A percentile compares a stretch with the other conserved stretches of the same genome.
phyloP scores from a whole-genome alignment of 2,329 filamentous ascomycete genomes.

The Diplodia intermedia region DNA sequence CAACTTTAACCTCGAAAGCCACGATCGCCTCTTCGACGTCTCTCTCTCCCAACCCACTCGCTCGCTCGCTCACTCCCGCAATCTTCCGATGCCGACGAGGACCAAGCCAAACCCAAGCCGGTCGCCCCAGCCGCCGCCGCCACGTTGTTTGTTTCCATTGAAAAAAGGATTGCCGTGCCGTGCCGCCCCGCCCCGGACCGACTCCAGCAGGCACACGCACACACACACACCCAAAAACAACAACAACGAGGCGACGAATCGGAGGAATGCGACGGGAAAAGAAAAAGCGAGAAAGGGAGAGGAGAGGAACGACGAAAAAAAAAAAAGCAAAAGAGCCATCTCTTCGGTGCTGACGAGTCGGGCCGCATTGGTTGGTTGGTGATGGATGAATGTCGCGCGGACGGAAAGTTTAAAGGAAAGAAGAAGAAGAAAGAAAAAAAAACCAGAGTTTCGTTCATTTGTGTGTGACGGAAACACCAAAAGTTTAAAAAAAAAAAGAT shows the following conservation, averaged over 20 bases:
- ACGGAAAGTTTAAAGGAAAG: no score
- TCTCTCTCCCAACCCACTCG: not conserved
- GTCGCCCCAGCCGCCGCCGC: no score
- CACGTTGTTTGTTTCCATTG: not conserved
- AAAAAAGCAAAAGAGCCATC: conserved; percentile 33
- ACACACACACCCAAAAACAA: not conserved
- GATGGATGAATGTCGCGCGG: no score
- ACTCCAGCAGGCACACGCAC: not conserved
- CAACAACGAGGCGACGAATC: not conserved
- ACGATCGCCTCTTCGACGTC: conserved; percentile 3
- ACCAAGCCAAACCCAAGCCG: no score
- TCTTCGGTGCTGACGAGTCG: conserved; percentile 33
- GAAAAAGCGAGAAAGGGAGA: not conserved
- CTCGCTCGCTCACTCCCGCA: not conserved
- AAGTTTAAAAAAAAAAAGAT: not conserved
- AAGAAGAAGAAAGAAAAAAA: not conserved
- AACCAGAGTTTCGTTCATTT: not conserved
- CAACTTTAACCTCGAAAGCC: conserved; percentile 47
- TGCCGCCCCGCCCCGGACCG: not conserved
- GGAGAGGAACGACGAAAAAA: not conserved
- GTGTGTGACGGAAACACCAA: not conserved
- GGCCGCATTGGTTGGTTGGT: not conserved
- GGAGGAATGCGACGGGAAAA: not conserved
- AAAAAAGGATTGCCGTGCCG: no score
- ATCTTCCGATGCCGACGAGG: not conserved